A percentile compares a stretch with the other conserved stretches of the same genome.
Evolutionary conservation across 192 early-diverging fungal genomes (phyloP).

Genomic region (Coemansia sp.): DNA sequence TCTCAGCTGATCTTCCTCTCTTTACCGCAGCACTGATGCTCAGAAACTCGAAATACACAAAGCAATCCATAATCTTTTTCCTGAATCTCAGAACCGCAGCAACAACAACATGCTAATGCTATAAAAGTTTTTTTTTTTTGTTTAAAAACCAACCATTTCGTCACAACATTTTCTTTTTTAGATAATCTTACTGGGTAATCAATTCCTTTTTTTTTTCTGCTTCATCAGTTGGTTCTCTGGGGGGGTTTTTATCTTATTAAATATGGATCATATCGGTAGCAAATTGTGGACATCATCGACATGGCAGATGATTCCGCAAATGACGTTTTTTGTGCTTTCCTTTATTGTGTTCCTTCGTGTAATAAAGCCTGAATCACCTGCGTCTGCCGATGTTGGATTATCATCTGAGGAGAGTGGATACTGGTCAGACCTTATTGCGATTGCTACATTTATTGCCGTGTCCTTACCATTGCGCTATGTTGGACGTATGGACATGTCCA

Average conservation of each 20-base stretch:
- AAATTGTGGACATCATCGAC: background rate
- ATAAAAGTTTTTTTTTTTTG: background rate
- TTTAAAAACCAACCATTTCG: background rate
- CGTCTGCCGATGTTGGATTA: background rate
- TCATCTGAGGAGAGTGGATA: background rate
- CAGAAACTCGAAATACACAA: too few relatives aligned
- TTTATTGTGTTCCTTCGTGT: background rate
- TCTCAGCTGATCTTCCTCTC: too few relatives aligned
- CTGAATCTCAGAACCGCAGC: background rate
- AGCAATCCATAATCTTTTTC: too few relatives aligned
- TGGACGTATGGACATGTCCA: background rate
- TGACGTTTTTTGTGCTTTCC: background rate
- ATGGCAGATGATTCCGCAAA: background rate
- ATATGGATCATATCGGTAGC: background rate
- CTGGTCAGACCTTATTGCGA: background rate
- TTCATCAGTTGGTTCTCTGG: background rate
- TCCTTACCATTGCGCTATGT: background rate
- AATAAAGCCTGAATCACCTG: background rate
- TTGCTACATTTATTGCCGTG: background rate
- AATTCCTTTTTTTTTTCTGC: background rate
- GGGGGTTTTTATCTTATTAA: background rate
- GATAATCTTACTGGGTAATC: background rate
- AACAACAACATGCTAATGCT: background rate
- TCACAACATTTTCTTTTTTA: background rate
- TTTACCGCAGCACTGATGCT: background rate